A percentile compares a stretch with the other conserved stretches of the same genome.
These are phyloP conservation scores for Pezicula neosporulosa DNA, from an alignment of 2,329 filamentous ascomycete genomes.

Conservation along the genomic window DNA sequence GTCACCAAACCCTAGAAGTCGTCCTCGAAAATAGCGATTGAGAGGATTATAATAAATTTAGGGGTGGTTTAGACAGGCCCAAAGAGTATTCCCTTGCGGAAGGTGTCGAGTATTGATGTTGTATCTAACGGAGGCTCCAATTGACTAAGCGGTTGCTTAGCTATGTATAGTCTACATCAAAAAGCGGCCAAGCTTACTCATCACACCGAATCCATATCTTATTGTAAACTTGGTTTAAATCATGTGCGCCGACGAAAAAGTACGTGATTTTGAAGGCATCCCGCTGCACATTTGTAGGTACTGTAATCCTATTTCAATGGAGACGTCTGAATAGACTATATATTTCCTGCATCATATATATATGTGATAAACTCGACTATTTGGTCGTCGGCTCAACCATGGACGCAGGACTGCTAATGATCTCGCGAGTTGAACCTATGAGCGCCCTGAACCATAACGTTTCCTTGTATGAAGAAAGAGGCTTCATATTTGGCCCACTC, in stretches of 20 bases:
- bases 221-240: background rate
- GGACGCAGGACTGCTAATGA: background rate
- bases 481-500: background rate
- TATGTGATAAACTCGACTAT: background rate
- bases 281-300: background rate
- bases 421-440: background rate
- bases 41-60: background rate
- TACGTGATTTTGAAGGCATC: background rate
- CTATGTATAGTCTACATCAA: background rate
- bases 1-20: background rate
- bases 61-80: background rate
- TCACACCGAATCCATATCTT: background rate
- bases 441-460: background rate
- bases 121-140: background rate
- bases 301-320: background rate
- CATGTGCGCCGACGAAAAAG: background rate
- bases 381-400: background rate
- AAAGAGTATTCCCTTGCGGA: background rate
- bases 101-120: background rate
- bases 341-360: background rate
- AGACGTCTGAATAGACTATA: background rate
- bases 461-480: background rate
- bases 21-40: background rate
- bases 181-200: background rate
- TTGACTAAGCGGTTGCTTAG: slow-evolving; percentile 1